These are phyloP conservation scores for Scutellaria galericulata DNA, from an alignment of 257 asterid species.

Conservation along the genomic window DNA sequence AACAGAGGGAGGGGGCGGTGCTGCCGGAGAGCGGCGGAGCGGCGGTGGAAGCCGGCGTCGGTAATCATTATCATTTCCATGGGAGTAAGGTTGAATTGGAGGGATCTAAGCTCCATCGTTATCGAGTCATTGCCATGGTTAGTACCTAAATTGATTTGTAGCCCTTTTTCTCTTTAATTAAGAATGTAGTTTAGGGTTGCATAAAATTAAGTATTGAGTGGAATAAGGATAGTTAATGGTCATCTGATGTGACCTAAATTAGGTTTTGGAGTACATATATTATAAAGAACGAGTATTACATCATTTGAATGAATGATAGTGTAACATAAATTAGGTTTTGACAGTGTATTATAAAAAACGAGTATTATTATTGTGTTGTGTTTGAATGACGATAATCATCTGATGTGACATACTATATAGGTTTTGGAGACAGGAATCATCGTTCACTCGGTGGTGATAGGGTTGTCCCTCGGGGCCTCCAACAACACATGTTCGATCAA, in stretches of 20 bases:
- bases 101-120: slow-evolving; percentile 52
- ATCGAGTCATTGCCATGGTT: slow-evolving; percentile 67
- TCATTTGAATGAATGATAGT: too few species aligned
- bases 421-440: slow-evolving; percentile 47
- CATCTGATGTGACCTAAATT: too few species aligned
- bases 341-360: too few species aligned
- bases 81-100: slow-evolving; percentile 30
- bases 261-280: too few species aligned
- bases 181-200: too few species aligned
- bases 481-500: slow-evolving; percentile 46
- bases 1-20: slow-evolving; percentile 31
- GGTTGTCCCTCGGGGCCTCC: slow-evolving; percentile 49
- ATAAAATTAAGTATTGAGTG: too few species aligned
- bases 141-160: slow-evolving; percentile 18
- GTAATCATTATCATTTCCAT: slow-evolving; percentile 29
- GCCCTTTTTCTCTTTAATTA: background rate
- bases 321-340: too few species aligned
- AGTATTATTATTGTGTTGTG: too few species aligned
- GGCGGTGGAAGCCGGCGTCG: slow-evolving; percentile 27
- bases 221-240: too few species aligned
- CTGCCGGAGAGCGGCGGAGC: slow-evolving; percentile 31
- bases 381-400: too few species aligned
- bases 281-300: too few species aligned
- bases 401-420: slow-evolving; percentile 8
- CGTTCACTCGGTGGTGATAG: slow-evolving; percentile 48